phyloP scores from a whole-genome alignment of 2,329 filamentous ascomycete species.

The Diaporthe vexans region DNA sequence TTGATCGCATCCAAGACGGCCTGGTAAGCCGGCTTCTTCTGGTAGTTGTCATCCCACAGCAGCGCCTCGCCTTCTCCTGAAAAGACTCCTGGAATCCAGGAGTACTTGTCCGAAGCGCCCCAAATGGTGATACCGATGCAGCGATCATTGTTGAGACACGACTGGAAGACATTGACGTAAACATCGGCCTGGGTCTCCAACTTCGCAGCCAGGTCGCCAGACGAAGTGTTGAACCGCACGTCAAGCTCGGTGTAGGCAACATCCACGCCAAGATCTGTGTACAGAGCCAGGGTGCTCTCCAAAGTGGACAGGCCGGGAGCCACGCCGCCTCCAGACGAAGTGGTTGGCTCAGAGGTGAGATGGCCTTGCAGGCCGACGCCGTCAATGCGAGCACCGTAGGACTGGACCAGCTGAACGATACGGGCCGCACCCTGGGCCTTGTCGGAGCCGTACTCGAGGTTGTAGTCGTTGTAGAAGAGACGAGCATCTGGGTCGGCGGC shows the following conservation, averaged over 20 bases:
- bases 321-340: slow-evolving; percentile 40
- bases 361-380: slow-evolving; percentile 67
- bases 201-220: slow-evolving; percentile 51
- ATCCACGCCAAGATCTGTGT: slow-evolving; percentile 59
- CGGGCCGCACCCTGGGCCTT: slow-evolving; percentile 52
- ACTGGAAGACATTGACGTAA: slow-evolving; percentile 57
- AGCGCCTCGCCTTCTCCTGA: slow-evolving; percentile 57
- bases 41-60: slow-evolving; percentile 54
- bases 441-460: slow-evolving; percentile 56
- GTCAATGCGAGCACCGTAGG: slow-evolving; percentile 60
- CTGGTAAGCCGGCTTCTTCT: slow-evolving; percentile 56
- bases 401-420: slow-evolving; percentile 50
- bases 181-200: slow-evolving; percentile 58
- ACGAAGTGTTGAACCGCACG: slow-evolving; percentile 56
- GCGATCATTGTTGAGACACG: slow-evolving; percentile 53
- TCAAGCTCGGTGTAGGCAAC: slow-evolving; percentile 68
- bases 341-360: slow-evolving; percentile 61
- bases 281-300: slow-evolving; percentile 55
- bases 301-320: slow-evolving; percentile 50
- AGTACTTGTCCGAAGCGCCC: slow-evolving; percentile 56
- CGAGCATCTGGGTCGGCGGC: slow-evolving; percentile 61
- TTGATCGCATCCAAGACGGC: slow-evolving; percentile 27
- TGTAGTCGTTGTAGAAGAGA: slow-evolving; percentile 69
- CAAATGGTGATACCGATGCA: slow-evolving; percentile 62
- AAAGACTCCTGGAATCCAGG: slow-evolving; percentile 55